Base-by-base conservation (phyloP, 768 basidiomycete species). In the Mycena amicta region DNA sequence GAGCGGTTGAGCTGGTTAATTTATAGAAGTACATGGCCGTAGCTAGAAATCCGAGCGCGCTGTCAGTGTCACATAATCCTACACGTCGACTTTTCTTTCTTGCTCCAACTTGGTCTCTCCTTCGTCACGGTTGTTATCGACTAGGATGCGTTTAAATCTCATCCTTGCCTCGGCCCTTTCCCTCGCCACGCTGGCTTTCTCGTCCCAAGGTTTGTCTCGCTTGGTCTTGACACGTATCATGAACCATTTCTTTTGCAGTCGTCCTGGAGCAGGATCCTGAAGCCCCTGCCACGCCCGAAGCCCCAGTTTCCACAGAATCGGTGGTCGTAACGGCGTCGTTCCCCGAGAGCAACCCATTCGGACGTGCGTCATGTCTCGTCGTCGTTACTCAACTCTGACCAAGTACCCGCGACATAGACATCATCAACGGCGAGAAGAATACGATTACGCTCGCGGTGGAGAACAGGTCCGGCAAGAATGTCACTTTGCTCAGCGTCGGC, bases 381-480 rank as follows among this genome's bases (percentile, higher is more conserved):
- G 27, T 39, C 4, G 2, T 16, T n/a, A n/a, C 11, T 20, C 3
- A 16, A 6, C 18, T 18, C 3, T 25, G 13, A 28, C 49, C n/a
- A 8, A 12, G 16, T 18, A 5, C 11, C 18, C 13, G 30, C 23
- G 30, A 23, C n/a, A n/a, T 33, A 93, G 92, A 92, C 58, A 76
- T 93, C 50, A 85, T 93, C 29, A 94, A 94, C 65, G 92, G 92
- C 57, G 89, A 92, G 77, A 84, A 81, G 68, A 94, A 92, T 69
- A 74, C 80, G 29, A 74, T 94, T 30, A 73, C 73, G 25, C 72
- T 94, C 50, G 72, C 78, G 26, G 78, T 93, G 13, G 90, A 92
- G 72, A 94, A 92, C 73, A 89, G 83, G 70, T 88, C 89, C 12
- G 83, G 82, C 64, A 80, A 79, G 66, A 90, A 92, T 61, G 78